Evolutionary conservation across 1,284 basidiomycete species (phyloP).

Genomic region (Mycena sp.): DNA sequence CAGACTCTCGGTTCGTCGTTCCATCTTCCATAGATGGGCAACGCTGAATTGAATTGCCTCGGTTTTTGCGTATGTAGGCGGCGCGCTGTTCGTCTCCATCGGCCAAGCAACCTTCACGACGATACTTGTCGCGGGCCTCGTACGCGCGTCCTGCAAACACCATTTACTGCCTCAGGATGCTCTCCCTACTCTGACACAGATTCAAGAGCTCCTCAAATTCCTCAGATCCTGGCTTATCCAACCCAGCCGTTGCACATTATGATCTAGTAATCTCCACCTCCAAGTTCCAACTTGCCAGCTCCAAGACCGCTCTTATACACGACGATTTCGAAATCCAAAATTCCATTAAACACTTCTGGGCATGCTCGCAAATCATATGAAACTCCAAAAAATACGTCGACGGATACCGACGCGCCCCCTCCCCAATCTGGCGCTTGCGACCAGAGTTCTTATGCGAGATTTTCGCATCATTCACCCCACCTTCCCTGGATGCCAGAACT

Average conservation of each 20-base stretch:
- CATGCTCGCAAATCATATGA: neutral
- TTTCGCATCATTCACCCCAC: neutral
- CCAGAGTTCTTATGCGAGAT: constrained; percentile 13
- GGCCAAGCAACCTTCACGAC: constrained; percentile 15
- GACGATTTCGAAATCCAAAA: neutral
- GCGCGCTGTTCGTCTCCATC: constrained; percentile 21
- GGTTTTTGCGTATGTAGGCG: neutral
- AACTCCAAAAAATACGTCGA: neutral
- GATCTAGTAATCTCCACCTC: no score
- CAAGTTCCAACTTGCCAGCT: neutral
- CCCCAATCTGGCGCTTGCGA: constrained; percentile 1
- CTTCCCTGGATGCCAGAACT: no score
- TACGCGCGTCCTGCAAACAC: neutral
- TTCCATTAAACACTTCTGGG: neutral
- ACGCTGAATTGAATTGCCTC: neutral
- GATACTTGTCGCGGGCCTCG: neutral
- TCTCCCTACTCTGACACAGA: neutral
- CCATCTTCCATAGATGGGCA: neutral
- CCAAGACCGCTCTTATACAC: neutral
- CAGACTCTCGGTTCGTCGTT: constrained; percentile 12
- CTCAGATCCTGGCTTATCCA: neutral
- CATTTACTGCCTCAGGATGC: neutral
- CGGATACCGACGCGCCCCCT: neutral
- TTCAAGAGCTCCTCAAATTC: neutral
- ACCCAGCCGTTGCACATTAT: neutral